Evolutionary conservation across 2,329 filamentous ascomycete species (phyloP).

Genomic region (Cryphonectria nitschkei): DNA sequence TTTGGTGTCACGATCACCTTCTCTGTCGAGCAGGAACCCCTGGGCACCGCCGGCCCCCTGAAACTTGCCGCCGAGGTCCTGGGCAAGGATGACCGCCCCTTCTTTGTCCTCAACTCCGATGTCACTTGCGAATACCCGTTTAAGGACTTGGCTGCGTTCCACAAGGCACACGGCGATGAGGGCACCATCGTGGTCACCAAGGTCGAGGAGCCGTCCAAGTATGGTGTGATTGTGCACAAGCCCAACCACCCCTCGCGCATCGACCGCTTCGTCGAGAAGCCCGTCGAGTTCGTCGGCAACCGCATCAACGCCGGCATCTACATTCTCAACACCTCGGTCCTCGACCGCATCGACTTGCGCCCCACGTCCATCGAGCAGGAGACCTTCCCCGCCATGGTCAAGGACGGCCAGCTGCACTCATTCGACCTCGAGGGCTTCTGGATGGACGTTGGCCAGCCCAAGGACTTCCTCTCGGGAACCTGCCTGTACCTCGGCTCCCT

Average conservation of each 20-base stretch:
- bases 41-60: slow-evolving; percentile 91
- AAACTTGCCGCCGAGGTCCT: slow-evolving; percentile 94
- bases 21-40: slow-evolving; percentile 92
- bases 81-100: slow-evolving; percentile 89
- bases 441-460: slow-evolving; percentile 99
- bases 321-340: slow-evolving; percentile 90
- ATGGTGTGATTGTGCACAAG: slow-evolving; percentile 98
- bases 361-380: slow-evolving; percentile 98
- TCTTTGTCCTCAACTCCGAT: slow-evolving; percentile 98
- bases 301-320: slow-evolving; percentile 99
- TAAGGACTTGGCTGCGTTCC: slow-evolving; percentile 85
- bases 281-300: slow-evolving; percentile 97
- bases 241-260: slow-evolving; percentile 88
- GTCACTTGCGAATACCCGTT: slow-evolving; percentile 99
- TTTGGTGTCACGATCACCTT: slow-evolving; percentile 97
- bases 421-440: slow-evolving; percentile 98
- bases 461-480: slow-evolving; percentile 95
- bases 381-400: slow-evolving; percentile 93
- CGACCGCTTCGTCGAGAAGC: slow-evolving; percentile 99
- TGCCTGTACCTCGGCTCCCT: slow-evolving; percentile 95
- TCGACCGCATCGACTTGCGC: slow-evolving; percentile 90
- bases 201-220: slow-evolving; percentile 98
- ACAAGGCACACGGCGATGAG: slow-evolving; percentile 90
- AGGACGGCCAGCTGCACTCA: slow-evolving; percentile 88
- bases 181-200: slow-evolving; percentile 98